Percentiles rank a stretch among this genome's conserved stretches.
phyloP scores from a whole-genome alignment of 2,329 filamentous ascomycete genomes.

The Cephalotrichum gorgonifer region DNA sequence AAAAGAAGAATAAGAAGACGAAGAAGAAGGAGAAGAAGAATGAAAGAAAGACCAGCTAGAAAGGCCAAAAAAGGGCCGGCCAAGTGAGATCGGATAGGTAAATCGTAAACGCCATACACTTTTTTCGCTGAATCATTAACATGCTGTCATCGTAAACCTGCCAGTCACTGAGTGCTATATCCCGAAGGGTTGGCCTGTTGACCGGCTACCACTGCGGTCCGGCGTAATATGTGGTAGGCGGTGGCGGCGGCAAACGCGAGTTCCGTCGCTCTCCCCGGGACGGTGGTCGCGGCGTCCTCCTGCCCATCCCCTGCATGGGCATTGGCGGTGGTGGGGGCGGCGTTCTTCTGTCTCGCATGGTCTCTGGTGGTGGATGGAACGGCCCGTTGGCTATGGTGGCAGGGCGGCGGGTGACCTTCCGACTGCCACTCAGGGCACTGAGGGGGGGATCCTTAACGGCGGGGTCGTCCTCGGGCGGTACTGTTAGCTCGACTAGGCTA shows the following conservation, averaged over 20 bases:
- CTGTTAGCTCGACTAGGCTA: conserved; percentile 53
- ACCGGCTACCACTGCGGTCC: not conserved
- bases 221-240: conserved; percentile 5
- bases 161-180: too few species aligned
- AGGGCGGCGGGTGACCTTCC: conserved; percentile 33
- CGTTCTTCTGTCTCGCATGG: conserved; percentile 19
- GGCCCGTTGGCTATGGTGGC: conserved; percentile 24
- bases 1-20: not conserved
- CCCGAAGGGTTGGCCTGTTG: not conserved
- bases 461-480: conserved; percentile 53
- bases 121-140: not conserved
- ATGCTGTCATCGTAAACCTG: not conserved
- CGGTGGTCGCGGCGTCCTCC: conserved; percentile 25
- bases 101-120: not conserved
- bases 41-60: not conserved
- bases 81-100: too few species aligned
- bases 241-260: conserved; percentile 5
- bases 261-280: conserved; percentile 6
- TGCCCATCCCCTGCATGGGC: conserved; percentile 15
- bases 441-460: conserved; percentile 50
- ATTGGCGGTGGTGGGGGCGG: conserved; percentile 22
- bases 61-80: not conserved
- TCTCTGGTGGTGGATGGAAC: conserved; percentile 15
- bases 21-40: not conserved
- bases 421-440: conserved; percentile 37